These are phyloP conservation scores for Camillea tinctor DNA, from an alignment of 2,329 filamentous ascomycete species.

Conservation along the genomic window DNA sequence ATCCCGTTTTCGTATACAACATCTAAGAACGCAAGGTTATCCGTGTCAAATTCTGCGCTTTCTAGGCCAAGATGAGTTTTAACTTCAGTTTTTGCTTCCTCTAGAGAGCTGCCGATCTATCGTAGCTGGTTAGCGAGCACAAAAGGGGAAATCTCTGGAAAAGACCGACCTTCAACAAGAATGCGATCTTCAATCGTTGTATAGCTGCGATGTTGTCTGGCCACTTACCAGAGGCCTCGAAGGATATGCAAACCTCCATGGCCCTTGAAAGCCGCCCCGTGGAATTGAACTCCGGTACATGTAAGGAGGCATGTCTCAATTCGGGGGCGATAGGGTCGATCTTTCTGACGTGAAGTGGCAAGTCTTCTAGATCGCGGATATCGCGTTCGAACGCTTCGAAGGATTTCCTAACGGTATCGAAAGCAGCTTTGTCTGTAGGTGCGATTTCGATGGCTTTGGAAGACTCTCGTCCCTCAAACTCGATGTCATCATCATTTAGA, in stretches of 20 bases:
- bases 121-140: not conserved
- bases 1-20: constrained; percentile 70
- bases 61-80: constrained; percentile 77
- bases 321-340: constrained; percentile 70
- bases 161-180: constrained; percentile 65
- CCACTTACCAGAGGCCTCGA: constrained; percentile 92
- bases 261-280: constrained; percentile 49
- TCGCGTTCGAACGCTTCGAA: constrained; percentile 75
- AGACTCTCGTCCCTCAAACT: constrained; percentile 50
- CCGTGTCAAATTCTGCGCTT: constrained; percentile 63
- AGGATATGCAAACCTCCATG: constrained; percentile 81
- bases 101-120: constrained; percentile 66
- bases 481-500: constrained; percentile 52
- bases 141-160: not conserved
- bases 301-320: constrained; percentile 70
- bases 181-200: constrained; percentile 90
- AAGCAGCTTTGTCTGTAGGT: constrained; percentile 54
- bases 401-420: constrained; percentile 66
- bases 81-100: constrained; percentile 58
- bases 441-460: constrained; percentile 47
- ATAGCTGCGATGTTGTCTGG: constrained; percentile 89
- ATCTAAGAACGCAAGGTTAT: constrained; percentile 82
- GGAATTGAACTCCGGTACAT: constrained; percentile 47
- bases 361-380: constrained; percentile 72
- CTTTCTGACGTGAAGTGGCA: constrained; percentile 84